Base-by-base conservation (phyloP, 306 rosid species). In the Mucuna pruriens region DNA sequence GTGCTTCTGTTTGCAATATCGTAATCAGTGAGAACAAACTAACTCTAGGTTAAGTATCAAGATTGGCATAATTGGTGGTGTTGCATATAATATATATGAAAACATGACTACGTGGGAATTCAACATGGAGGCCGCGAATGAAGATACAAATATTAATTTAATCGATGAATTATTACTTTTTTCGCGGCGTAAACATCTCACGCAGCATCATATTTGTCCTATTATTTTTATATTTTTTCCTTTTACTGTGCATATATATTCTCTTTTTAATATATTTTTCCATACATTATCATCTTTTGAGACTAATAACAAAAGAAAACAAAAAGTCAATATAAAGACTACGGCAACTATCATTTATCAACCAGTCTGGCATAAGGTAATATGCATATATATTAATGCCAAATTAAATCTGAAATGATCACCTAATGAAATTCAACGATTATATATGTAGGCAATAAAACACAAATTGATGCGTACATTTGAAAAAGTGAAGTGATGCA, bases 21-120 rank as follows among this genome's bases (percentile, higher is more conserved):
- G n/a, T n/a, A n/a, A n/a, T n/a, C n/a, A n/a, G n/a, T n/a, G n/a
- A n/a, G n/a, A n/a, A n/a, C n/a, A n/a, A n/a, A n/a, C n/a, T n/a
- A n/a, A n/a, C n/a, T n/a, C n/a, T n/a, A n/a, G n/a, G n/a, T n/a
- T n/a, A n/a, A n/a, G n/a, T n/a, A n/a, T n/a, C n/a, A n/a, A n/a
- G n/a, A n/a, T 75, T 75, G 42, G 20, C 71, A 61, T 40, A 60
- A 61, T 58, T 60, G 40, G 29, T 76, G 80, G 44, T 16, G 71
- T 29, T 60, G 71, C 42, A 73, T n/a, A n/a, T n/a, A 42, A 67
- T 67, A 67, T 40, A 19, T n/a, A n/a, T n/a, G n/a, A n/a, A n/a
- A 67, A 67, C 73, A 67, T 67, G 10, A 11, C 73, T 67, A 39
- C 52, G 20, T 67, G 52, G 5, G 20, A 20, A 40, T 67, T 67